These are phyloP conservation scores for Acer yangbiense DNA, from an alignment of 345 rosid species.

Conservation along the genomic window DNA sequence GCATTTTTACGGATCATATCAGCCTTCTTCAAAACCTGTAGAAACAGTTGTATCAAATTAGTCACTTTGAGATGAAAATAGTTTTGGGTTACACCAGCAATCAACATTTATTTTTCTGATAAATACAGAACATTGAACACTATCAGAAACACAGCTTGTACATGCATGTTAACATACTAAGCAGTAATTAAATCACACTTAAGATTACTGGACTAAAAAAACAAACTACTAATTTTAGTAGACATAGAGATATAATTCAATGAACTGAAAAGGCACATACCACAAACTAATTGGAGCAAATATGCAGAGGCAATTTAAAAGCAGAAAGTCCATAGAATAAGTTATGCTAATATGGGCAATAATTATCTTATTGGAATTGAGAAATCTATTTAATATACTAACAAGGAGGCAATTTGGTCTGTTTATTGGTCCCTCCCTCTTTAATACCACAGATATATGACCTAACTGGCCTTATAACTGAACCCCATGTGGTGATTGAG, in stretches of 20 bases:
- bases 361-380: neutral
- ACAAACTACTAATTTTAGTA: neutral
- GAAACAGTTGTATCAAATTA: conserved; percentile 15
- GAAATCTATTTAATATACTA: neutral
- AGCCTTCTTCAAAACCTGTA: conserved; percentile 88
- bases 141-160: neutral
- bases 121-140: neutral
- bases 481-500: no score
- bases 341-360: neutral
- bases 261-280: neutral
- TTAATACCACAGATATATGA: neutral
- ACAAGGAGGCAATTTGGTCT: neutral
- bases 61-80: neutral
- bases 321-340: neutral
- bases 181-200: neutral
- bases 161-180: neutral
- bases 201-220: neutral
- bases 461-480: no score
- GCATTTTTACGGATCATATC: conserved; percentile 99
- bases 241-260: neutral
- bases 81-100: neutral
- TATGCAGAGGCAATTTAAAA: neutral
- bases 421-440: neutral
- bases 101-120: neutral
- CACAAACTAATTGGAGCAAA: neutral